Percentiles rank a stretch among this genome's conserved stretches.
These are phyloP conservation scores for Exophiala aquamarina DNA, from an alignment of 2,329 filamentous ascomycete genomes.

Conservation along the genomic window DNA sequence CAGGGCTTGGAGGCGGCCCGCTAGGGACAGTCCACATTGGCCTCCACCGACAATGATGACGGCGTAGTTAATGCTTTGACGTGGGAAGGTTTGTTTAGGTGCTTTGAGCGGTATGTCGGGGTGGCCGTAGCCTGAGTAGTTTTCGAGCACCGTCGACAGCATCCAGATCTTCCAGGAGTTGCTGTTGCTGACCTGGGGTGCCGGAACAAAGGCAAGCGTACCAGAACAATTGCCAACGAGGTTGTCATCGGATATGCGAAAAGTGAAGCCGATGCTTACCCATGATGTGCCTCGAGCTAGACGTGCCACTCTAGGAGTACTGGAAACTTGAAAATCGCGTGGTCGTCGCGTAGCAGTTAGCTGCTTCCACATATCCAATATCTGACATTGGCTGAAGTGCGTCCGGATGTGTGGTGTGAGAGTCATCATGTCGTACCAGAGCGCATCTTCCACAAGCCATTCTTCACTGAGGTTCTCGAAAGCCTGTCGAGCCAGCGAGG, in stretches of 20 bases:
- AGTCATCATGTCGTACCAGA: too few species aligned
- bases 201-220: constrained; percentile 25
- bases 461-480: too few species aligned
- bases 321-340: too few species aligned
- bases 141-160: constrained; percentile 29
- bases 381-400: too few species aligned
- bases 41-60: constrained; percentile 42
- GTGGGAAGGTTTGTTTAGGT: too few species aligned
- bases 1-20: constrained; percentile 45
- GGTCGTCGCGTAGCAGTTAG: too few species aligned
- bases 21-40: constrained; percentile 45
- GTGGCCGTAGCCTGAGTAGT: constrained; percentile 24
- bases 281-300: constrained; percentile 10
- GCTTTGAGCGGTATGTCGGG: constrained; percentile 22
- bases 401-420: too few species aligned
- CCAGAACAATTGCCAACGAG: constrained; percentile 23
- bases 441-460: too few species aligned
- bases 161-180: constrained; percentile 31
- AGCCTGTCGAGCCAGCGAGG: too few species aligned
- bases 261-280: constrained; percentile 12
- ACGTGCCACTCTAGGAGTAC: too few species aligned
- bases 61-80: constrained; percentile 31
- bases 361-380: too few species aligned
- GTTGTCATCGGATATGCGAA: constrained; percentile 6
- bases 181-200: constrained; percentile 13